A percentile compares a stretch with the other conserved stretches of the same genome.
phyloP scores from a whole-genome alignment of 2,329 filamentous ascomycete genomes.

The Epichloe coenophiala region DNA sequence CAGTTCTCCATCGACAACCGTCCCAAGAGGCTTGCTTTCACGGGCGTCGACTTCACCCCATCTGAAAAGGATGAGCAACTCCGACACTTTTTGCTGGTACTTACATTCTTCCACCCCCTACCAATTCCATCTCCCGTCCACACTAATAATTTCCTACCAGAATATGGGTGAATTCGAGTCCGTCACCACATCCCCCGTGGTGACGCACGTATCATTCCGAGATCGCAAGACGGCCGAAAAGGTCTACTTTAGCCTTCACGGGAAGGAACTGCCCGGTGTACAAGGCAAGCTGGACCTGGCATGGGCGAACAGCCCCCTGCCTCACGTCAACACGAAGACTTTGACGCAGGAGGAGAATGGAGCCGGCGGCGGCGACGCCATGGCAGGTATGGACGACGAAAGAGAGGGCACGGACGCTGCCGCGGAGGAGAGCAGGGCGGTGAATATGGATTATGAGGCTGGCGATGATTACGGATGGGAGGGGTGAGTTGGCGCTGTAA shows the following conservation, averaged over 20 bases:
- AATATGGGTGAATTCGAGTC: conserved; percentile 49
- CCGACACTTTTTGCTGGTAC: conserved; percentile 56
- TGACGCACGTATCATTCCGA: conserved; percentile 47
- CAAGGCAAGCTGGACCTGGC: conserved; percentile 48
- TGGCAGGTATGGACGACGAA: conserved; percentile 12
- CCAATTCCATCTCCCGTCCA: too few species aligned
- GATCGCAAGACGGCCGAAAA: conserved; percentile 60
- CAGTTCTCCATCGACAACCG: conserved; percentile 64
- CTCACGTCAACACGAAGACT: conserved; percentile 10
- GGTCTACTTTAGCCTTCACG: conserved; percentile 46
- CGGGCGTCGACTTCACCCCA: conserved; percentile 49
- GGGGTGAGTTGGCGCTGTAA: conserved; percentile 1
- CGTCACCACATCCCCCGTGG: conserved; percentile 33
- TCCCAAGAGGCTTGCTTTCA: conserved; percentile 52
- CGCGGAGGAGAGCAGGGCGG: conserved; percentile 11
- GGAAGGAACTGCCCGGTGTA: conserved; percentile 46
- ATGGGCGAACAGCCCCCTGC: conserved; percentile 37
- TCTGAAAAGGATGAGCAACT: conserved; percentile 53
- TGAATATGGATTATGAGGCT: conserved; percentile 40
- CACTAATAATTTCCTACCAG: conserved; percentile 19
- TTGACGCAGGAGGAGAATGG: not conserved
- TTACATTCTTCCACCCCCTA: conserved; percentile 10
- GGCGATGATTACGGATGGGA: conserved; percentile 30
- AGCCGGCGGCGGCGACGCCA: conserved; percentile 11
- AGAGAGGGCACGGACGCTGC: conserved; percentile 11